Base-by-base conservation (phyloP, 768 basidiomycete species). In the Termitomyces sp. region DNA sequence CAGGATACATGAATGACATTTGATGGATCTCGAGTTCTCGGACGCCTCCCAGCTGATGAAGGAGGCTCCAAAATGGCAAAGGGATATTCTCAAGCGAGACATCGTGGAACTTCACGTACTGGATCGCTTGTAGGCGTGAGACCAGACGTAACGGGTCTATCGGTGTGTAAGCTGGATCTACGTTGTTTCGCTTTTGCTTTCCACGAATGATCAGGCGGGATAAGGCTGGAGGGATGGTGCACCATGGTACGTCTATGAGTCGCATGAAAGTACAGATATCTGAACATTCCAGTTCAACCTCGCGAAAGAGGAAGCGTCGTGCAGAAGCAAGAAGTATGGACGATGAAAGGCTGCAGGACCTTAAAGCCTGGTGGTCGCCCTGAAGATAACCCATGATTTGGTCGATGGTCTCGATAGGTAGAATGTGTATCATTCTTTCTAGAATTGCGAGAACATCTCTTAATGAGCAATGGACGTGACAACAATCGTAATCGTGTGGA, bases 401-500 rank as follows among this genome's bases (percentile, higher is more conserved):
- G 58, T 72, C 68, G 34, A 71, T 56, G 8, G 61, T 73, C 66
- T 75, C 73, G 41, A 68, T 63, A 14, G 78, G 77, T 16, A 79
- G 54, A 4, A 14, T 23, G 8, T 46, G 32, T 8, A 59, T 42
- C 59, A 62, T 63, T n/a, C 3, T 23, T 35, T 23, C 49, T 50
- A 38, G 5, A 23, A 25, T 37, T 10, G 17, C 12, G 12, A 25
- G 25, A 29, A 12, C 1, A 25, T 16, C 17, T 27, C 16, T 27
- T n/a, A 8, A 50, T 25, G 35, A 35, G 1, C 21, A 27, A 25
- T 17, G 9, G 37, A 19, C n/a, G 2, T 9, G 19, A 35, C 16
- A 40, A 19, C n/a, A 25, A 27, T n/a, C 8, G 37, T 25, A n/a
- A n/a, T 51, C 4, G 29, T 7, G 29, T 3, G 7, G 7, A 7